Evolutionary conservation across 2,329 filamentous ascomycete species (phyloP).

Genomic region (Ophiostoma himal-ulmi): DNA sequence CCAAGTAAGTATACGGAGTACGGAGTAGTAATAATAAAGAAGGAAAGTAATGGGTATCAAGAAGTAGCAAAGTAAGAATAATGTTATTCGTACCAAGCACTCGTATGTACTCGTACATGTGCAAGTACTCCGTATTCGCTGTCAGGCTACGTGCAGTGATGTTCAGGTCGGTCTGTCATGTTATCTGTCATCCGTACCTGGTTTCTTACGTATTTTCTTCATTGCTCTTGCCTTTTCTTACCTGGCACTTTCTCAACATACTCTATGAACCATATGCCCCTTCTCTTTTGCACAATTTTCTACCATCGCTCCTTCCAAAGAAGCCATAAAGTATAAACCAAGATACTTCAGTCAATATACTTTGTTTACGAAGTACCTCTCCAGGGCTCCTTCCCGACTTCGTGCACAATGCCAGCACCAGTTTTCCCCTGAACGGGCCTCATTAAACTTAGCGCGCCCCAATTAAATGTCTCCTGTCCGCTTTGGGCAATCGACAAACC

Average conservation of each 20-base stretch:
- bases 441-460: constrained; percentile 41
- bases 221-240: neutral
- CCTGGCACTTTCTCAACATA: neutral
- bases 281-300: neutral
- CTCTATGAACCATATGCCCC: neutral
- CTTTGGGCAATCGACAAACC: constrained; percentile 36
- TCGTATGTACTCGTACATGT: constrained; percentile 4
- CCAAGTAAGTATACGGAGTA: constrained; percentile 18
- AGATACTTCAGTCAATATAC: neutral
- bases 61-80: neutral
- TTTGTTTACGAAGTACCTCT: neutral
- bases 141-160: neutral
- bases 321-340: neutral
- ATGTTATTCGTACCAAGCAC: neutral
- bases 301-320: neutral
- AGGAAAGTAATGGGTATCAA: neutral
- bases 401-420: constrained; percentile 8
- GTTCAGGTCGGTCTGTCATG: neutral
- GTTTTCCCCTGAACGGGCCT: constrained; percentile 31
- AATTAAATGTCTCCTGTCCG: constrained; percentile 33
- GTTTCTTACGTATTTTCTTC: neutral
- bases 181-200: neutral
- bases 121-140: neutral
- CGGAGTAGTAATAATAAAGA: constrained; percentile 13
- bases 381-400: constrained; percentile 4